Percentiles rank a stretch among this genome's conserved stretches.
Evolutionary conservation across 352 stramenopile genomes (phyloP).

Genomic region (Saprolegnia diclina): DNA sequence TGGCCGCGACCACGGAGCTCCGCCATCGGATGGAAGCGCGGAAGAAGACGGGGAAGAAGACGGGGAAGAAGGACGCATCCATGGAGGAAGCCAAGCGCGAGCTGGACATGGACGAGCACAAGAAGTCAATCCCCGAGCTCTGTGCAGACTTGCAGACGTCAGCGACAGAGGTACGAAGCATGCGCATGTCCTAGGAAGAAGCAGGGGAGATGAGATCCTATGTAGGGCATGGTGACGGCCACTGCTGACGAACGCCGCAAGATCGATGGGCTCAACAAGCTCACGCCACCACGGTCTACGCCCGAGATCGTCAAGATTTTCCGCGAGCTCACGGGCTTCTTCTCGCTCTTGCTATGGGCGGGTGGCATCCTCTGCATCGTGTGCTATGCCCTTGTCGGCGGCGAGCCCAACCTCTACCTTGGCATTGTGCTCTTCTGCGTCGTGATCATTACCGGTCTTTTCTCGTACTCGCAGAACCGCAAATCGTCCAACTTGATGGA

Average conservation of each 20-base stretch:
- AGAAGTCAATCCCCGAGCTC: slow-evolving; percentile 58
- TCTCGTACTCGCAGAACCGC: slow-evolving; percentile 69
- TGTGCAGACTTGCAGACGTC: slow-evolving; percentile 59
- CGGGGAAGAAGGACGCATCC: slow-evolving; percentile 41
- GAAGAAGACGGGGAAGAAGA: slow-evolving; percentile 35
- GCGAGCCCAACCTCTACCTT: slow-evolving; percentile 71
- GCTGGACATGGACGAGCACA: slow-evolving; percentile 78
- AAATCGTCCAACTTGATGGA: slow-evolving; percentile 81
- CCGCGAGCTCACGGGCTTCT: slow-evolving; percentile 61
- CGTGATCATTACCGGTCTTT: slow-evolving; percentile 65
- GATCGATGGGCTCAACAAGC: slow-evolving; percentile 51
- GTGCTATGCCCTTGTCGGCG: slow-evolving; percentile 57
- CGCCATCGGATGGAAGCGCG: slow-evolving; percentile 54
- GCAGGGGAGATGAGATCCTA: slow-evolving; percentile 7
- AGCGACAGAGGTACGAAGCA: slow-evolving; percentile 40
- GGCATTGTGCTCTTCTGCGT: slow-evolving; percentile 69
- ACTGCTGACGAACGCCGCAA: slow-evolving; percentile 54
- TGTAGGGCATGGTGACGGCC: slow-evolving; percentile 53
- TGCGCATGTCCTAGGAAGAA: neutral
- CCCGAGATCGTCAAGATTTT: slow-evolving; percentile 72
- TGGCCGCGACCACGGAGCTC: slow-evolving; percentile 75
- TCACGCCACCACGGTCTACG: slow-evolving; percentile 66
- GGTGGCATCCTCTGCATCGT: slow-evolving; percentile 56
- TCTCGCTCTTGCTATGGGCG: slow-evolving; percentile 65
- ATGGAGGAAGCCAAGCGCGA: slow-evolving; percentile 70